Base-by-base conservation (phyloP, 805 yeast species). In the Wickerhamomyces canadensis region DNA sequence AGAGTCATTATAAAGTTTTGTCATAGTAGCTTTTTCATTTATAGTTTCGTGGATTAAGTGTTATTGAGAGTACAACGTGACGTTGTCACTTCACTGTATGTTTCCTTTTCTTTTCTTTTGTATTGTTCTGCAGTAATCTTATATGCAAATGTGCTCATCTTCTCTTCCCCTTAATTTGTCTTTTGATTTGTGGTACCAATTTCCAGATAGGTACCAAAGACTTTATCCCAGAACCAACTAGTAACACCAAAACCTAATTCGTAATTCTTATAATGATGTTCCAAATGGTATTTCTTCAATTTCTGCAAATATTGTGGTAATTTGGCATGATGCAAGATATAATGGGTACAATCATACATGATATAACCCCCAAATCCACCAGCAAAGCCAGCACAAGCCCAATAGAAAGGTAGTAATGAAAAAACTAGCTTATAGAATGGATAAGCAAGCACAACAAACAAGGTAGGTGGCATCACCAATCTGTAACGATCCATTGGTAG, bases 191-290 rank as follows among this genome's bases (percentile, higher is more conserved):
- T 42, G 6, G 37, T 46, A 40, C 58, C 58, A 45, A 51, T 35
- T 28, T 74, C 70, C 52, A 87, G 68, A 47, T 78, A 81, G 28
- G 98, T 91, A 41, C 84, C 85, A 60, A 93, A 93, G 10, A 93
- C 85, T 19, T 65, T 73, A 61, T 93, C 98, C 98, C 98, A 93
- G 64, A 86, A 86, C 64, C 76, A 79, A 44, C 88, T 75, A 22
- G 98, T 87, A 45, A 93, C 98, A 49, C 99, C 99, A 51, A 89
- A 93, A 1, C 98, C 99, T 51, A 89, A 67, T 63, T 94, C 95
- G 62, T 86, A 93, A 64, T 93, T 91, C 68, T 91, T 89, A 70
- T 93, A 93, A 60, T 93, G 99, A 63, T 93, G 99, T 61, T 91
- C 98, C 63, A 93, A 73, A 61, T 93, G 99, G 58, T 87, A 81